Evolutionary conservation across 2,329 filamentous ascomycete species (phyloP), one percentile per base, ranked within the genome.

Genomic region (Fusarium metavorans): DNA sequence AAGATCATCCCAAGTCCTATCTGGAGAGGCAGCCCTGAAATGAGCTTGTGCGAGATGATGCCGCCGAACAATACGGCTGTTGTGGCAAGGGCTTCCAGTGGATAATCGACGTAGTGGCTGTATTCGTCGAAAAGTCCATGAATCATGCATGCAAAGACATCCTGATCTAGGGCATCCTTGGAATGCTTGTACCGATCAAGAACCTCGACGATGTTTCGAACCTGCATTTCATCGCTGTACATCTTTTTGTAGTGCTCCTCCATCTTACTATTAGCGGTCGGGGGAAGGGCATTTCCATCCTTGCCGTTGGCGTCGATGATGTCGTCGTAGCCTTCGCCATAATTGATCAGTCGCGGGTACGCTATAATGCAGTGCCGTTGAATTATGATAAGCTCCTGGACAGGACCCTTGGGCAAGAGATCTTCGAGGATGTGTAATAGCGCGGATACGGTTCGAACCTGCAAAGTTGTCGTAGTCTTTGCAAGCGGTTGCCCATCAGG

Each of bases 121-220:
- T 98, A 99, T 85, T 99, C 97, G 78, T 99, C 97, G 78, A 99
- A 98, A 5, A 99, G 87, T 1, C 97, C 97, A 79, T 98, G 95
- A 39, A 99, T 97, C 95, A 99, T 99, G 85, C 96, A 98, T 16
- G 96, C 94, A 81, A 99, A 99, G 8, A 98, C 90, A 81, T 99
- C 97, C 81, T 98, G 97, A 70, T 98, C 95, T 18, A 92, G 86
- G 2, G 94, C 89, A 70, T 97, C 93, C 57, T 91, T 91, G 1
- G 97, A 98, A 66, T 92, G 92, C 82, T 99, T 98, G 85, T 98
- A 97, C 66, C 90, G 89, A 73, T 95, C 92, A 79, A 99, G 90
- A 43, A 95, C 90, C 71, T 94, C 92, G 61, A 99, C 93, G 74
- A 99, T 94, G 64, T 94, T 91, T 65, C 94, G 91, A 20, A 98